Base-by-base conservation (phyloP, 306 rosid genomes). In the Acmispon strigosus region DNA sequence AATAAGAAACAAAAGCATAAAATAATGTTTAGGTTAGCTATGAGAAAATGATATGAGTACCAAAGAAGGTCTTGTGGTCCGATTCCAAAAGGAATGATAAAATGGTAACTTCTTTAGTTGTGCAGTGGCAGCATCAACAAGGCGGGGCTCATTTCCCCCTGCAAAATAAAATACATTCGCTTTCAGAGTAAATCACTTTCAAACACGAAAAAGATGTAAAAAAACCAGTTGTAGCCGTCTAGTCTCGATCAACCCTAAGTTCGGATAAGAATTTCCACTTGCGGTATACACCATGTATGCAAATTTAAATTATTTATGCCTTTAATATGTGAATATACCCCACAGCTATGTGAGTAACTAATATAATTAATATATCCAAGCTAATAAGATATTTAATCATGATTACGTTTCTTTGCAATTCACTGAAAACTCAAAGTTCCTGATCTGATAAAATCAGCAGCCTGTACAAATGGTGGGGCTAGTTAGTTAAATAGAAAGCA, bases 31-130 rank as follows among this genome's bases (percentile, higher is more conserved):
- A 8, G 48, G 37, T 45, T 22, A 61, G 48, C 58, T 22, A 24
- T 17, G 50, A 70, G 56, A 56, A 43, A 70, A 72, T 22, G 44
- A 78, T 36, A 62, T 10, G 65, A 75, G 20, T 91, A 94, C 99
- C 99, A 94, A 44, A 50, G 99, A 91, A 68, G 99, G 99, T 76
- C 55, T 83, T 24, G 99, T 94, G 32, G 99, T 87, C 18, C 97
- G 96, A 78, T 94, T 94, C 99, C 99, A 94, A 74, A 94, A 94
- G n/a, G 99, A 94, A 74, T 94, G 99, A 81, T 94, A 94, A 80
- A 94, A 91, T 8, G 99, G 97, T 87, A 94, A 87, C 66, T 86
- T 94, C 63, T 87, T 91, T 74, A 94, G 76, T 76, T 94, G 99
- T 44, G 65, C 41, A 47, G 76, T 86, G 65, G 99, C 99, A 60